phyloP scores from a whole-genome alignment of 139 green algal species.

The Auxenochlorella protothecoides region DNA sequence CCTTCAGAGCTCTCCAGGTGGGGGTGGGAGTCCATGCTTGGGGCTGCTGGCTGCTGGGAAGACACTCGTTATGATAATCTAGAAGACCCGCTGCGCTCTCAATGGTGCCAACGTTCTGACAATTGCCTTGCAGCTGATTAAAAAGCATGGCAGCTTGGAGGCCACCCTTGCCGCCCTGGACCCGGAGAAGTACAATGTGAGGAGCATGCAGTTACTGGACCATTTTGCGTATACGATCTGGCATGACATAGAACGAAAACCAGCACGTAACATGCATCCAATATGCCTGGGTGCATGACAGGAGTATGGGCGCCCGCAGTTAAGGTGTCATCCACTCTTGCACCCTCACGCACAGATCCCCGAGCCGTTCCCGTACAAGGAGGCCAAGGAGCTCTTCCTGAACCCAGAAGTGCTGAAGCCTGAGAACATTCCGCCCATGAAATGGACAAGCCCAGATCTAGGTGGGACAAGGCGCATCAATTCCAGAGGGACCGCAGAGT shows the following conservation, averaged over 20 bases:
- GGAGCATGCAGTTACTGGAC: slow-evolving; percentile 28
- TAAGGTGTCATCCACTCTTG: no score
- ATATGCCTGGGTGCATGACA: neutral
- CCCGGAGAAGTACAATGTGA: slow-evolving; percentile 15
- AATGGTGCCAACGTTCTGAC: neutral
- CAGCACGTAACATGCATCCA: no score
- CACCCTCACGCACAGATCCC: slow-evolving; percentile 35
- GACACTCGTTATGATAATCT: no score
- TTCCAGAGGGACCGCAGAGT: no score
- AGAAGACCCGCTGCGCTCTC: no score
- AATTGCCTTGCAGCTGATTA: slow-evolving; percentile 69
- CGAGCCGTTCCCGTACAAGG: slow-evolving; percentile 76
- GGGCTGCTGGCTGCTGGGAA: no score
- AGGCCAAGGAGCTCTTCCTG: slow-evolving; percentile 74
- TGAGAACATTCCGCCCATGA: slow-evolving; percentile 51
- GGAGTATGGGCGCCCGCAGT: neutral
- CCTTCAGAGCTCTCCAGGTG: slow-evolving; percentile 51
- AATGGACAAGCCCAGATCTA: slow-evolving; percentile 77
- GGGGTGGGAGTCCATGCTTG: neutral
- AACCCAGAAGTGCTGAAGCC: slow-evolving; percentile 36
- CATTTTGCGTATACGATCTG: no score
- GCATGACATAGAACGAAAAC: no score
- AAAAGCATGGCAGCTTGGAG: slow-evolving; percentile 52
- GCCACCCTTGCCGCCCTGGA: slow-evolving; percentile 22
- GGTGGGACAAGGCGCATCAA: neutral